These are phyloP conservation scores for Ustulina deusta DNA, from an alignment of 2,329 filamentous ascomycete species.

Conservation along the genomic window DNA sequence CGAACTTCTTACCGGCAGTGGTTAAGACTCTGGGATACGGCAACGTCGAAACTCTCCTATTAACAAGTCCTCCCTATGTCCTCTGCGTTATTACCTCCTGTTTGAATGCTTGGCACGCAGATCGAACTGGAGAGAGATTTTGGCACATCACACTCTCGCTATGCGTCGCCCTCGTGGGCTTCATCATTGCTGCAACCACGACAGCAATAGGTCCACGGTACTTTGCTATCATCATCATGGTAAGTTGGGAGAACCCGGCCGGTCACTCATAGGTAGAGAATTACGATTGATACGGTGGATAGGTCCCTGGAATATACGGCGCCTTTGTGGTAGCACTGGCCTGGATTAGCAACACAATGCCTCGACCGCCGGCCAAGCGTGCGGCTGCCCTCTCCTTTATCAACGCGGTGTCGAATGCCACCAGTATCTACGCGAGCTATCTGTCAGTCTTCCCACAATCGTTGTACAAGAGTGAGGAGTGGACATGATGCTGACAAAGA, in stretches of 20 bases:
- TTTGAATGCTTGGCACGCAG: constrained; percentile 76
- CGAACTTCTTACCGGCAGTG: constrained; percentile 78
- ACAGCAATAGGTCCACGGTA: constrained; percentile 72
- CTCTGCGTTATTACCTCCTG: constrained; percentile 72
- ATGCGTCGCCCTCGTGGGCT: constrained; percentile 70
- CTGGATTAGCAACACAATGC: constrained; percentile 82
- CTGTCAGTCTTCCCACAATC: constrained; percentile 31
- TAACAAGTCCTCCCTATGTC: constrained; percentile 75
- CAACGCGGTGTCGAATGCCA: constrained; percentile 77
- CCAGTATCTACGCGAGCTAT: constrained; percentile 72
- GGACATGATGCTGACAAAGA: constrained; percentile 47
- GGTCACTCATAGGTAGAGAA: background rate
- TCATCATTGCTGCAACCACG: constrained; percentile 76
- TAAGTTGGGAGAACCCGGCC: constrained; percentile 46
- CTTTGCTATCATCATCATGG: constrained; percentile 79
- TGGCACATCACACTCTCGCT: constrained; percentile 74
- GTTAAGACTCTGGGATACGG: constrained; percentile 75
- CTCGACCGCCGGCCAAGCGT: constrained; percentile 80
- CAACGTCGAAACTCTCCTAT: constrained; percentile 69
- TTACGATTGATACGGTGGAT: constrained; percentile 11
- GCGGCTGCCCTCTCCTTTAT: constrained; percentile 77
- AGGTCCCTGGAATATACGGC: constrained; percentile 70
- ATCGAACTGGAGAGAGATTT: constrained; percentile 77
- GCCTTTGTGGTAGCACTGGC: constrained; percentile 75
- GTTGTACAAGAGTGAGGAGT: background rate